Base-by-base conservation (phyloP, 192 early-diverging fungal genomes). In the Coemansia sp. region DNA sequence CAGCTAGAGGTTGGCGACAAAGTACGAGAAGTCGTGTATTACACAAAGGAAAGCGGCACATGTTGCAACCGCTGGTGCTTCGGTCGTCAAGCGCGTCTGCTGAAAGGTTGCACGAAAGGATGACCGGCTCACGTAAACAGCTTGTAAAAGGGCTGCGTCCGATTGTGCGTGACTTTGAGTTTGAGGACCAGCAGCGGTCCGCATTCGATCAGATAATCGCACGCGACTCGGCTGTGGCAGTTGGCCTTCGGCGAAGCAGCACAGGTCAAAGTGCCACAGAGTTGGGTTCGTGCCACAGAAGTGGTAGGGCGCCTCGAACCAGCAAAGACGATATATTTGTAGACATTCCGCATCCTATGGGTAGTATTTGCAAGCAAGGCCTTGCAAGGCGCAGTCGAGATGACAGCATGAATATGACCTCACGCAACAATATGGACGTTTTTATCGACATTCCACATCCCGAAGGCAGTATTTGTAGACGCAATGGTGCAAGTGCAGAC, bases 311-410 rank as follows among this genome's bases (percentile, higher is more conserved):
- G 5, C 6, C 21, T 17, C 38, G 21, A 61, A 48, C 16, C 11
- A 57, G 26, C 4, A 39, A 57, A 2, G 14, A 25, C 35, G 51
- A 61, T 11, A 27, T 55, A 26, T 67, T 43, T 54, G 57, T 67
- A 22, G 65, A 67, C 26, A 67, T 67, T 11, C 65, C 57, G 2
- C 65, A 45, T n/a, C 16, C 16, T n/a, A n/a, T 16, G 16, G 41
- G 41, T 45, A 45, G 41, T n/a, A n/a, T 45, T n/a, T 16, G 11
- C 41, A n/a, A 45, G 16, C 41, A 45, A 35, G 31, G 31, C 8
- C 31, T 6, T 35, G 6, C 6, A 35, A 35, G 31, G 31, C 6
- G 8, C 31, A 8, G 31, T 35, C 31, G 31, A 35, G 31, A 64
- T 52, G 11, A 4, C 17, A 21, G 25, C 12, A 50, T 50, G 12